Evolutionary conservation across 163 green algal species (phyloP), one percentile per base, ranked within the genome.

Genomic region (Scenedesmus sp.): DNA sequence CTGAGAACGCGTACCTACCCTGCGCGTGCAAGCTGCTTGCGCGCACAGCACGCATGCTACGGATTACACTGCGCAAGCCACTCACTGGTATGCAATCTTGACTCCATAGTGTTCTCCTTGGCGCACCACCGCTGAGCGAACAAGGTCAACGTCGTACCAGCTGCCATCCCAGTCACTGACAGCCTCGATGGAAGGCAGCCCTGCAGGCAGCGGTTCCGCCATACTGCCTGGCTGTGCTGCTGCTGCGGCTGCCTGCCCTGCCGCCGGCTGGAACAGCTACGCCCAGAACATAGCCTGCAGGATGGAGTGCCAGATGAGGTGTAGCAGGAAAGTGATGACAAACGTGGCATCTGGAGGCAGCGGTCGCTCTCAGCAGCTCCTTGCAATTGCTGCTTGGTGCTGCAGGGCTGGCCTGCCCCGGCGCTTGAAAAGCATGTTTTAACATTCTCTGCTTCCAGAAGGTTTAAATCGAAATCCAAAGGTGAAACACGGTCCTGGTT

Each of bases 101-200:
- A 87, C 82, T 37, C 82, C 82, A 87, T 78, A 87, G 49, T 87
- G 68, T 16, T 87, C 82, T 35, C 51, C 43, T 61, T 78, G 51
- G 20, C 49, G 44, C n/a, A 49, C 53, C 13, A 78, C 82, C 10
- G 44, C 51, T 35, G 51, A 78, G 2, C 82, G 82, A 18, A 78
- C 82, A 2, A 87, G 30, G 53, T 87, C 82, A 15, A 87, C 82
- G n/a, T 87, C 82, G 56, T 87, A 87, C 82, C 82, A 87, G 26
- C 82, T 87, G n/a, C 82, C 35, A 78, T 87, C 82, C 82, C 82
- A 87, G 9, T 87, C 82, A 20, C 51, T 78, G 35, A 87, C 61
- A 30, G 82, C 82, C 82, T 87, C 82, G 40, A 87, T 56, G 3
- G 49, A 33, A 20, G 81, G 81, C 81, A 73, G n/a, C 30, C 73